Evolutionary conservation across 768 basidiomycete species (phyloP).

Genomic region (Coprinopsis strossmayeri): DNA sequence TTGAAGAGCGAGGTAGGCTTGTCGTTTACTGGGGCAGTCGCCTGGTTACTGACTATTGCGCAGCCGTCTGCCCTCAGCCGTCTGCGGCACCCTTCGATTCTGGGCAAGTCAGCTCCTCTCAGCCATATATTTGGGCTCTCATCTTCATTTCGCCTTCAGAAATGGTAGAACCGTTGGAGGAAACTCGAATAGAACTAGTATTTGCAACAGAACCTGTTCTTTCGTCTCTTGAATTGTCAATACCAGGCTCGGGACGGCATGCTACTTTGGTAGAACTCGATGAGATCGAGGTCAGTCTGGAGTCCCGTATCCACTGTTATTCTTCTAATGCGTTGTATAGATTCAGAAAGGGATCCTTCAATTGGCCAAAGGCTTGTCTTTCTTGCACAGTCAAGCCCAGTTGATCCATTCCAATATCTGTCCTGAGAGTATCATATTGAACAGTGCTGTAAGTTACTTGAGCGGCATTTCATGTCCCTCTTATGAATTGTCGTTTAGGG

Average conservation of each 20-base stretch:
- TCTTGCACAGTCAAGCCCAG: slow-evolving; percentile 88
- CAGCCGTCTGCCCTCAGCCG: slow-evolving; percentile 81
- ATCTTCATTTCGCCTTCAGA: too few species aligned
- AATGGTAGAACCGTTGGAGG: slow-evolving; percentile 96
- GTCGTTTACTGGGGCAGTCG: slow-evolving; percentile 5
- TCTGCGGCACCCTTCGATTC: slow-evolving; percentile 87
- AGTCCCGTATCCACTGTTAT: too few species aligned
- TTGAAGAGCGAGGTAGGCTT: slow-evolving; percentile 81
- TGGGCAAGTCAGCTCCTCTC: slow-evolving; percentile 47
- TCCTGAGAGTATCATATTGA: slow-evolving; percentile 85
- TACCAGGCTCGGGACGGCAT: slow-evolving; percentile 54
- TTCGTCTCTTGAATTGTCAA: slow-evolving; percentile 74
- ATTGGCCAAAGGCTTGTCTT: slow-evolving; percentile 82
- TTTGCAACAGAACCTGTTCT: slow-evolving; percentile 92
- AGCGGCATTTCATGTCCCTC: too few species aligned
- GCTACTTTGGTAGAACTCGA: slow-evolving; percentile 75
- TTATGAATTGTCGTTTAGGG: slow-evolving; percentile 61
- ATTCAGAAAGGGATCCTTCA: slow-evolving; percentile 97
- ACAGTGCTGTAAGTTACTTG: slow-evolving; percentile 69
- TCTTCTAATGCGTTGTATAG: slow-evolving; percentile 31
- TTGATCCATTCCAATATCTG: slow-evolving; percentile 89
- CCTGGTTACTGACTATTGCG: slow-evolving; percentile 6
- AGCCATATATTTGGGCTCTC: background rate
- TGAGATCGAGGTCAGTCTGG: slow-evolving; percentile 74
- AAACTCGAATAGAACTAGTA: slow-evolving; percentile 80